These are phyloP conservation scores for Pythium monospermum DNA, from an alignment of 352 stramenopile genomes.

Conservation along the genomic window DNA sequence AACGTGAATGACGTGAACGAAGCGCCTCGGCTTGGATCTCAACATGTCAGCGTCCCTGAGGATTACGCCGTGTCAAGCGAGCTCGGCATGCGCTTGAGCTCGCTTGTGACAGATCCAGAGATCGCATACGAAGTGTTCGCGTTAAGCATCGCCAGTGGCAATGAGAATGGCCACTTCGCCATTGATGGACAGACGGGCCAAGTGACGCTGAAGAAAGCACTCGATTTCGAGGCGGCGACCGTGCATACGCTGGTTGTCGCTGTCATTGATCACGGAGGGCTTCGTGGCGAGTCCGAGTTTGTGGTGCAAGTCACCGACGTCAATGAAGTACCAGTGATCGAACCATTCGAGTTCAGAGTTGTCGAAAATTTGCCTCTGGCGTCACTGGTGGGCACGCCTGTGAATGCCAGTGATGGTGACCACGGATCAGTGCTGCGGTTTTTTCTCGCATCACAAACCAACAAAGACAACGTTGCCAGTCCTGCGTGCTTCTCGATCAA, in stretches of 20 bases:
- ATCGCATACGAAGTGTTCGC: constrained; percentile 7
- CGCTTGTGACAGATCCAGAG: constrained; percentile 19
- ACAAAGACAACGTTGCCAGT: constrained; percentile 2
- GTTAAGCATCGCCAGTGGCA: constrained; percentile 17
- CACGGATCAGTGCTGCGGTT: constrained; percentile 8
- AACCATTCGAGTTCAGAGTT: constrained; percentile 19
- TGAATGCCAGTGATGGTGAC: constrained; percentile 22
- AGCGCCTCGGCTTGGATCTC: constrained; percentile 13
- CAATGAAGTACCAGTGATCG: constrained; percentile 20
- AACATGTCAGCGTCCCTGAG: constrained; percentile 21
- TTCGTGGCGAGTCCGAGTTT: constrained; percentile 11
- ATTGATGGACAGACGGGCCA: constrained; percentile 16
- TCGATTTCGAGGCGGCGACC: constrained; percentile 15
- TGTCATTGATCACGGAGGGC: constrained; percentile 30
- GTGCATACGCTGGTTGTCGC: constrained; percentile 19
- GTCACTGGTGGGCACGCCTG: constrained; percentile 7
- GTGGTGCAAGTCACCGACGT: constrained; percentile 17
- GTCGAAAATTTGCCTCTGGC: constrained; percentile 16
- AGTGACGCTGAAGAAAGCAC: not conserved
- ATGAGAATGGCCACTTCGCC: constrained; percentile 5
- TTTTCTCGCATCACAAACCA: not conserved
- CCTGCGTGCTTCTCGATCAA: constrained; percentile 22
- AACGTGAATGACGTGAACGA: constrained; percentile 33
- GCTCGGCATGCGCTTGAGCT: not conserved
- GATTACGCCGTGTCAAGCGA: not conserved